Evolutionary conservation across 1,284 basidiomycete genomes (phyloP).

Genomic region (Meripilus lineatus): DNA sequence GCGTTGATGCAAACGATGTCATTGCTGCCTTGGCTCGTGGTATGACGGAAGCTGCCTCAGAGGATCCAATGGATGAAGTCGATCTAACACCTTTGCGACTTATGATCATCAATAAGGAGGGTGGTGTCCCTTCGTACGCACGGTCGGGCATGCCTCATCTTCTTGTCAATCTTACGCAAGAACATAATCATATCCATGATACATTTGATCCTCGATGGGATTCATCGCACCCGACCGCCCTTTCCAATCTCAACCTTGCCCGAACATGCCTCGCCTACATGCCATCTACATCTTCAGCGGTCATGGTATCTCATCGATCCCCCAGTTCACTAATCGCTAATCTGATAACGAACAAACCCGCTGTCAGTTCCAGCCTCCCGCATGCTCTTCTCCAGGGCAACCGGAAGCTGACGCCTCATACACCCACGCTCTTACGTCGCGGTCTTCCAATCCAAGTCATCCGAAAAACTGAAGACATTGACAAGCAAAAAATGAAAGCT

Average conservation of each 20-base stretch:
- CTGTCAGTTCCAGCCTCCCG: slow-evolving; percentile 91
- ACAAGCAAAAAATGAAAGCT: slow-evolving; percentile 70
- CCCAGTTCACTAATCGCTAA: slow-evolving; percentile 95
- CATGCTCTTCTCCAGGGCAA: slow-evolving; percentile 87
- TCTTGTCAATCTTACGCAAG: slow-evolving; percentile 90
- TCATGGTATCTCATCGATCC: slow-evolving; percentile 97
- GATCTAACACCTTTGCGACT: slow-evolving; percentile 90
- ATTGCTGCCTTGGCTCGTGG: slow-evolving; percentile 85
- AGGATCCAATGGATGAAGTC: slow-evolving; percentile 30
- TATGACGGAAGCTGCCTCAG: slow-evolving; percentile 65
- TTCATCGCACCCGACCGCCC: slow-evolving; percentile 77
- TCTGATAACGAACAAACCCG: slow-evolving; percentile 97
- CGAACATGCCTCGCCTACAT: slow-evolving; percentile 88
- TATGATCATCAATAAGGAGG: slow-evolving; percentile 97
- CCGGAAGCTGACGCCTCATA: slow-evolving; percentile 81
- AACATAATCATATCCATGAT: slow-evolving; percentile 81
- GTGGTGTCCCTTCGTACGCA: slow-evolving; percentile 96
- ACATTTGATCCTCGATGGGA: slow-evolving; percentile 84
- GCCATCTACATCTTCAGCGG: slow-evolving; percentile 89
- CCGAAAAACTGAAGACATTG: slow-evolving; percentile 59
- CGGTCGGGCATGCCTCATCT: slow-evolving; percentile 93
- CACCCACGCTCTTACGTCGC: slow-evolving; percentile 89
- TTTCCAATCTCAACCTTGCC: slow-evolving; percentile 86
- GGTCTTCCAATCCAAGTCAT: slow-evolving; percentile 87
- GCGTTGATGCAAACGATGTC: slow-evolving; percentile 88